Conservation (phyloP, 257 asterid genomes). For the Solanum tacnaense region DNA sequence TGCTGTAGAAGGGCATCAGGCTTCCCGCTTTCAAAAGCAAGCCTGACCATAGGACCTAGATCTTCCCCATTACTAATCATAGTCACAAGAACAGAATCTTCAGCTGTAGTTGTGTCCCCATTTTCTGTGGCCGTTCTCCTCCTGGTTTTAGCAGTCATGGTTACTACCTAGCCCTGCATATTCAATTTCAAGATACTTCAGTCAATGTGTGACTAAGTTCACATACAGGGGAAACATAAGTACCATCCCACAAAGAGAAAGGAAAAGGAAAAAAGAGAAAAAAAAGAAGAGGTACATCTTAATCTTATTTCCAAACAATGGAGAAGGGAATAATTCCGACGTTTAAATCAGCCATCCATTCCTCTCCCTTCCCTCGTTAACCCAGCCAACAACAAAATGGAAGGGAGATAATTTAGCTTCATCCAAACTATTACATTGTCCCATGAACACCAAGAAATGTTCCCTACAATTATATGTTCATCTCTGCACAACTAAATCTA, state of each 20-base stretch:
- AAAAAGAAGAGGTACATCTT: not conserved
- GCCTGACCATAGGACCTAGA: conserved; percentile 86
- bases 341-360: not conserved
- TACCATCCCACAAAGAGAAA: not conserved
- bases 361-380: not conserved
- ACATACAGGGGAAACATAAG: not conserved
- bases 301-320: not conserved
- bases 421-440: not conserved
- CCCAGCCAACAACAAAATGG: not conserved
- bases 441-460: not conserved
- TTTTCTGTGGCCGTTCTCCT: conserved; percentile 55
- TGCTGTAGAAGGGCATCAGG: conserved; percentile 76
- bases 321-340: not conserved
- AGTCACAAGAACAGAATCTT: conserved; percentile 78
- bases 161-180: conserved; percentile 5
- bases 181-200: not conserved
- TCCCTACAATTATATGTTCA: not conserved
- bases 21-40: conserved; percentile 62
- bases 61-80: conserved; percentile 80
- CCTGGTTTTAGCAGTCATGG: conserved; percentile 53
- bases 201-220: not conserved
- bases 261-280: not conserved
- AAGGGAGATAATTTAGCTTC: not conserved
- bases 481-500: not conserved
- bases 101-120: conserved; percentile 46